Percentiles rank a stretch among this genome's conserved stretches.
These are phyloP conservation scores for Stromatinia cepivora DNA, from an alignment of 2,329 filamentous ascomycete species.

Conservation along the genomic window DNA sequence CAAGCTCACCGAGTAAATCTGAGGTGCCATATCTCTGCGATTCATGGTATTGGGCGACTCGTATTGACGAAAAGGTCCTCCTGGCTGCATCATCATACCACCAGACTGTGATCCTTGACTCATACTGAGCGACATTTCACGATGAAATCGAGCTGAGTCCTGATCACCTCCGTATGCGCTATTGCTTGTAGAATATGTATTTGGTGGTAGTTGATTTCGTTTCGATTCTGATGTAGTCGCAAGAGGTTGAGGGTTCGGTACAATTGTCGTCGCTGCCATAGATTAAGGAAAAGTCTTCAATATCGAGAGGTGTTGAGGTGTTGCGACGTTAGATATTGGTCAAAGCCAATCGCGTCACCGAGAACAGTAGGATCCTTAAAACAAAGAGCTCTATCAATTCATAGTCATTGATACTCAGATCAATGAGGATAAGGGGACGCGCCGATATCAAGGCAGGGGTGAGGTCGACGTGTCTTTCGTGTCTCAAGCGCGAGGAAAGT, in stretches of 20 bases:
- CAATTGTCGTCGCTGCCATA: constrained; percentile 37
- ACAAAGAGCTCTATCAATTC: not conserved
- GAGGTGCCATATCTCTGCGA: constrained; percentile 44
- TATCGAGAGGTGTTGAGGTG: constrained; percentile 4
- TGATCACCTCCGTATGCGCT: constrained; percentile 32
- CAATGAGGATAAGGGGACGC: constrained; percentile 31
- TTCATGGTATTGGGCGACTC: constrained; percentile 34
- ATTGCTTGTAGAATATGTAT: constrained; percentile 29
- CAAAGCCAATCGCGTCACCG: constrained; percentile 25
- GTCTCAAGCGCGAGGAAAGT: constrained; percentile 31
- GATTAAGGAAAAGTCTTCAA: constrained; percentile 22
- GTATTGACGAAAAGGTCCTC: constrained; percentile 38
- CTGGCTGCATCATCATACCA: constrained; percentile 40
- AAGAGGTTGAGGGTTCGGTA: constrained; percentile 36
- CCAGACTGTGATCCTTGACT: constrained; percentile 40
- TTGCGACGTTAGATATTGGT: constrained; percentile 7
- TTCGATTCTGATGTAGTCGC: constrained; percentile 36
- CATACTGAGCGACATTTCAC: constrained; percentile 41
- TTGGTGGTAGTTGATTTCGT: constrained; percentile 35
- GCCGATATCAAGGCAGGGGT: constrained; percentile 24
- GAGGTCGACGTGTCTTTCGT: constrained; percentile 32
- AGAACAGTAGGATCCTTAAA: not conserved
- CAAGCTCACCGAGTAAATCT: constrained; percentile 61
- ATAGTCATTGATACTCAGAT: constrained; percentile 6
- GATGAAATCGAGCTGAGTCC: constrained; percentile 30